These are phyloP conservation scores for Cryptococcus jaspeensis DNA, from an alignment of 1,284 basidiomycete genomes.

Conservation along the genomic window DNA sequence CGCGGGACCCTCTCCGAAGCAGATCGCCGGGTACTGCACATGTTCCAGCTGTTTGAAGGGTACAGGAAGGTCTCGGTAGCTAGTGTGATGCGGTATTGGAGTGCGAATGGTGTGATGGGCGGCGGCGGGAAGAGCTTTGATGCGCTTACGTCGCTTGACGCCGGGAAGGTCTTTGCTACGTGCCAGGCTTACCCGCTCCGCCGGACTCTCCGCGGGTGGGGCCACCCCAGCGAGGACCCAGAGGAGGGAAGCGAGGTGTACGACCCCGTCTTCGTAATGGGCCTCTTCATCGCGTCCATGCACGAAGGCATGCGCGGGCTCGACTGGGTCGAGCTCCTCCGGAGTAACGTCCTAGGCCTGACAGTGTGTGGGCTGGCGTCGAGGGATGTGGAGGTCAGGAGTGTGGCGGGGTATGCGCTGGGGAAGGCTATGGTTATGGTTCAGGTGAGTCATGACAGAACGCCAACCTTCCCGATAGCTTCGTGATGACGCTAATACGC, in stretches of 20 bases:
- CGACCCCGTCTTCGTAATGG: slow-evolving; percentile 76
- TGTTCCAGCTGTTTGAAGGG: slow-evolving; percentile 75
- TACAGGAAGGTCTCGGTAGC: slow-evolving; percentile 67
- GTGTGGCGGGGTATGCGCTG: slow-evolving; percentile 51
- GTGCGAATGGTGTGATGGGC: slow-evolving; percentile 51
- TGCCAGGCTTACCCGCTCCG: slow-evolving; percentile 67
- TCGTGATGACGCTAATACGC: slow-evolving; percentile 9
- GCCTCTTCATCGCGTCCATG: slow-evolving; percentile 66
- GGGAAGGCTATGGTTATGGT: slow-evolving; percentile 51
- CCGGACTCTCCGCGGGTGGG: slow-evolving; percentile 13
- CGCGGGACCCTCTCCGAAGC: slow-evolving; percentile 63
- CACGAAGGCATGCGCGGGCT: slow-evolving; percentile 62
- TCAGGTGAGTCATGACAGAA: slow-evolving; percentile 29
- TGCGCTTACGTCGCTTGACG: slow-evolving; percentile 68
- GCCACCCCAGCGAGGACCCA: slow-evolving; percentile 1
- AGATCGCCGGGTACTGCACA: slow-evolving; percentile 67
- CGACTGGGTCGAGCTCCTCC: slow-evolving; percentile 80
- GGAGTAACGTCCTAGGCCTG: slow-evolving; percentile 75
- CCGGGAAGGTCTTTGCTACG: slow-evolving; percentile 66
- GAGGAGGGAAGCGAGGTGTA: slow-evolving; percentile 58
- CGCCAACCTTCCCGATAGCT: slow-evolving; percentile 1
- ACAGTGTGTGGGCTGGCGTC: slow-evolving; percentile 72
- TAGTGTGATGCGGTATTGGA: slow-evolving; percentile 65
- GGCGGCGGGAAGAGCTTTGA: slow-evolving; percentile 58
- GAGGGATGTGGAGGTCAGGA: slow-evolving; percentile 62